Evolutionary conservation across 2,329 filamentous ascomycete species (phyloP).

Genomic region (Teratosphaeria pseudoeucalypti): DNA sequence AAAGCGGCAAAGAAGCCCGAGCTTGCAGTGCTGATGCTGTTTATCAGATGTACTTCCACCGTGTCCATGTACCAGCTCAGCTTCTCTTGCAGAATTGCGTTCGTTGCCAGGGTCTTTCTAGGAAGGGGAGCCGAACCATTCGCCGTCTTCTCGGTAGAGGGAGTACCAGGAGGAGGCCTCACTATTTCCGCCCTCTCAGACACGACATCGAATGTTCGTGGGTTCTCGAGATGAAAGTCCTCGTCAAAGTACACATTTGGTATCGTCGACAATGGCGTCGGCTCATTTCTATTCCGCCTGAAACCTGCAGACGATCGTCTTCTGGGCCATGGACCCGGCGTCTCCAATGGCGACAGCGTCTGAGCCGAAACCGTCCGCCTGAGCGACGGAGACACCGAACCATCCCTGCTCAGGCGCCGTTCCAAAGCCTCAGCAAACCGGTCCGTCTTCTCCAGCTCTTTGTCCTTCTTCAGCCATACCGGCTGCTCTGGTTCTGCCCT

Average conservation of each 20-base stretch:
- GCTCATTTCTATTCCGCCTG: slow-evolving; percentile 56
- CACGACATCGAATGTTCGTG: slow-evolving; percentile 89
- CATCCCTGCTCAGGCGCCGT: slow-evolving; percentile 27
- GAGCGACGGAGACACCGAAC: slow-evolving; percentile 23
- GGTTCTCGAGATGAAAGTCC: slow-evolving; percentile 90
- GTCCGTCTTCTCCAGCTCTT: slow-evolving; percentile 35
- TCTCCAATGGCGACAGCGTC: slow-evolving; percentile 33
- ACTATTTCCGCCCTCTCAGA: slow-evolving; percentile 96
- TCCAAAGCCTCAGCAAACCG: slow-evolving; percentile 41
- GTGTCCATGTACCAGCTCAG: slow-evolving; percentile 99
- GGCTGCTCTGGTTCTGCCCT: slow-evolving; percentile 62
- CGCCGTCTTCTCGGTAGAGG: slow-evolving; percentile 36
- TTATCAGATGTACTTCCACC: slow-evolving; percentile 91
- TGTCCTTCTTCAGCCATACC: slow-evolving; percentile 37
- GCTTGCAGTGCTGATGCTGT: slow-evolving; percentile 89
- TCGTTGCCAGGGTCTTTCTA: slow-evolving; percentile 83
- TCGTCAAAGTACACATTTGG: slow-evolving; percentile 91
- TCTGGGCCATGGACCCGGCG: slow-evolving; percentile 25
- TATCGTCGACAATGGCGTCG: slow-evolving; percentile 83
- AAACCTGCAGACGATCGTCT: slow-evolving; percentile 41
- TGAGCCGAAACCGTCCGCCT: slow-evolving; percentile 32
- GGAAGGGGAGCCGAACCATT: slow-evolving; percentile 45
- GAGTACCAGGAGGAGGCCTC: slow-evolving; percentile 48
- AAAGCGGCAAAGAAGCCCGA: slow-evolving; percentile 93
- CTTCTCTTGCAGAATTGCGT: slow-evolving; percentile 95